Percentiles rank a stretch among this genome's conserved stretches.
Conservation (phyloP, 345 rosid genomes). For the Eutrema yunnanense region DNA sequence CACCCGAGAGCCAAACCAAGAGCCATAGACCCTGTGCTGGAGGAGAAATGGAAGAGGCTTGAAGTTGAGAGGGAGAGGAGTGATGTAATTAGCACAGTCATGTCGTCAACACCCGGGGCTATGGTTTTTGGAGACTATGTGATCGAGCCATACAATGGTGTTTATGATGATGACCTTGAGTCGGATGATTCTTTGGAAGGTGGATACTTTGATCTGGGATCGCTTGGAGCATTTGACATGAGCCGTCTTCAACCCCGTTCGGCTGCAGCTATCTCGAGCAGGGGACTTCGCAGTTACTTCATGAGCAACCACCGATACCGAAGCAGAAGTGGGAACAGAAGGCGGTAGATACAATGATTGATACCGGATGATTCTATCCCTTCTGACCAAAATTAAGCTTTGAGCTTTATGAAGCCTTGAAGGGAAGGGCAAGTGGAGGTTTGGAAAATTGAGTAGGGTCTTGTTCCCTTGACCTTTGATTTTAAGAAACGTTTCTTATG, state of each 20-base stretch:
- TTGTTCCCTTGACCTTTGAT: constrained; percentile 9
- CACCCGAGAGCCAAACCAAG: constrained; percentile 76
- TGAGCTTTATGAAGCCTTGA: constrained; percentile 3
- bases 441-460: background rate
- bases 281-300: constrained; percentile 30
- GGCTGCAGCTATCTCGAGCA: constrained; percentile 27
- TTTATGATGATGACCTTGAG: constrained; percentile 39
- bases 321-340: constrained; percentile 32
- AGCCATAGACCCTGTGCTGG: constrained; percentile 68
- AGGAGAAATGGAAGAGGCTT: constrained; percentile 76
- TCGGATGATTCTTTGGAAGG: constrained; percentile 55
- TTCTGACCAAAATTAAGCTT: background rate
- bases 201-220: constrained; percentile 35
- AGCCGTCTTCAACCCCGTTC: constrained; percentile 29
- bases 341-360: constrained; percentile 9
- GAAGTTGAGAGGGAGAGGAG: constrained; percentile 59
- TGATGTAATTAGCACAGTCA: constrained; percentile 66
- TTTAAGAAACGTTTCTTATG: constrained; percentile 9
- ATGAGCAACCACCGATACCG: constrained; percentile 40
- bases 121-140: constrained; percentile 82
- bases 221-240: constrained; percentile 30
- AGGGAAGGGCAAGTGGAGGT: background rate
- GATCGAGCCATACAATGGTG: constrained; percentile 53
- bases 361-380: background rate
- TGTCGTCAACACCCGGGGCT: constrained; percentile 74